Base-by-base conservation (phyloP, 2,329 filamentous ascomycete genomes). In the Neospermospora avenae region DNA sequence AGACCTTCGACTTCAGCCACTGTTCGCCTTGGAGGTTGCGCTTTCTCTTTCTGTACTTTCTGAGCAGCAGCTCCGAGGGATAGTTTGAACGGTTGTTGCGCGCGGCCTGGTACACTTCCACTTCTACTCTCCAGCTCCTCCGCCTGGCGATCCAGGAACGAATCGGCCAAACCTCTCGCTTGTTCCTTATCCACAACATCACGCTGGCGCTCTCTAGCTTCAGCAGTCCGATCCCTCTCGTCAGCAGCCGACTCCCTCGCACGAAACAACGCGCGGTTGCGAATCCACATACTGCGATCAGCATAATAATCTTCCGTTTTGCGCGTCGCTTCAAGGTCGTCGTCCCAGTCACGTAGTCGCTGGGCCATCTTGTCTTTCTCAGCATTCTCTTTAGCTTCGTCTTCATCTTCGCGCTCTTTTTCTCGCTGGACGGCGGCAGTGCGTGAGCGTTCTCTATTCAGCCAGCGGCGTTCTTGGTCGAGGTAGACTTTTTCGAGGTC, bases 1-100 rank as follows among this genome's bases (percentile, higher is more conserved):
- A 99, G 80, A 34, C 91, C 91, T 78, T 98, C 95, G 58, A 99
- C 91, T 72, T 99, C 95, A 59, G 92, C 92, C 63, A 96, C 88
- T 0, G 91, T 96, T 62, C 92, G 88, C 61, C 90, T 84, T 60
- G 84, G 80, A 0, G 84, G 77, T 14, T 80, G 80, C 42, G 79
- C 79, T 55, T 84, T 76, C 59, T 81, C 79, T 57, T 84, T 76
- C 57, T 81, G 81, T 16, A 81, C 82, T 70, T 85, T 91, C 73
- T 96, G 91, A 0, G 91, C 90, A 0, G 93, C 91, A 0, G 91
- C 91, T 57, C 93, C 93, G 25, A 98, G 87, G 1, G 92, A 96
- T 59, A 98, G 83, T 74, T 96, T 98, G 83, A 98, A 96, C 24
- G 88, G 87, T 70, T 90, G 87, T 3, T 90, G 90, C 10, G 78